Evolutionary conservation across 164 flowering plant genomes (phyloP).

Genomic region (Liquidambar formosana): DNA sequence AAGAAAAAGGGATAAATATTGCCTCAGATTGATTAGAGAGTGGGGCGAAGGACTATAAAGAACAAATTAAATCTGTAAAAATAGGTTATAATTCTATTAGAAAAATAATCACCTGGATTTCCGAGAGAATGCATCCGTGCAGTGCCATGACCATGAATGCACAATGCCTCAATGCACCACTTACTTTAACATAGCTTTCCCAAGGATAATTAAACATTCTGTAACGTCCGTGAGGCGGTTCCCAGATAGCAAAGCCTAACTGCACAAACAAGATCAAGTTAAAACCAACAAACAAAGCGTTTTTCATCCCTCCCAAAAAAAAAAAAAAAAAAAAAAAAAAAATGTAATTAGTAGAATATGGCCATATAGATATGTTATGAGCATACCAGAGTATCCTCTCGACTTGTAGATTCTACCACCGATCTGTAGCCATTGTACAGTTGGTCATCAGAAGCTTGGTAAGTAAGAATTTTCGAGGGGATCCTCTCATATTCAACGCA

Average conservation of each 20-base stretch:
- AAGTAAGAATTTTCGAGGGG: constrained; percentile 77
- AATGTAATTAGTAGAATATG: no score
- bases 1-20: no score
- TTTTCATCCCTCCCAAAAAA: no score
- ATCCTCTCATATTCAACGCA: constrained; percentile 74
- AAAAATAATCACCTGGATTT: constrained; percentile 65
- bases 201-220: constrained; percentile 65
- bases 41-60: no score
- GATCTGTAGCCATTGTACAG: constrained; percentile 78
- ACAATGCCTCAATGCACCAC: constrained; percentile 82
- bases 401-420: constrained; percentile 72
- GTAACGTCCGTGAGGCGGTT: constrained; percentile 88
- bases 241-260: constrained; percentile 82
- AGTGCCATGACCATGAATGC: constrained; percentile 90
- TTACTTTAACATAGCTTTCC: constrained; percentile 60
- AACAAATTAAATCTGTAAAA: no score
- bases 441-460: constrained; percentile 81
- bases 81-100: no score
- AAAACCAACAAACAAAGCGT: background rate
- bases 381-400: constrained; percentile 63
- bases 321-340: no score
- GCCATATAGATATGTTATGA: background rate
- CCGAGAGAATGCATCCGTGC: constrained; percentile 85
- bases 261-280: constrained; percentile 26
- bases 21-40: no score